Evolutionary conservation across 371 early-diverging fungal species (phyloP), one percentile per base, ranked within the genome.

Genomic region (Gilbertella persicaria): DNA sequence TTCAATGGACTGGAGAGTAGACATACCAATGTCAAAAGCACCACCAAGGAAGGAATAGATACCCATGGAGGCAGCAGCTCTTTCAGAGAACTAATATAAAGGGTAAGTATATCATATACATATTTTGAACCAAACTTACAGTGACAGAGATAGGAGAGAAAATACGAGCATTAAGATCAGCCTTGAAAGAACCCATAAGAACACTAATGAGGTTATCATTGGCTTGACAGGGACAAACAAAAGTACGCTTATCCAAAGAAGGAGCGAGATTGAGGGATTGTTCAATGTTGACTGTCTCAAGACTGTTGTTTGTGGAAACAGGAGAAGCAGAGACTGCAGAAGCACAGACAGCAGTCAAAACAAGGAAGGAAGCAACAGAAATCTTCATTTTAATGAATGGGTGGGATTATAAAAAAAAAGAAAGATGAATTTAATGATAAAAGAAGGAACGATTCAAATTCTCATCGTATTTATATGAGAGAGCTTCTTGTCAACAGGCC

Each of bases 361-460:
- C 28, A 28, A 45, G 16, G n/a, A 45, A 16, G 28, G 45, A 13
- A 45, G 45, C 25, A 28, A 25, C 17, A 28, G 45, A 9, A 28
- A 45, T 28, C n/a, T 28, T 24, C 45, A 45, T 42, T 20, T 20
- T 45, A 45, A 17, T 28, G 28, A 43, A 45, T 16, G 26, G 45
- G n/a, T n/a, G n/a, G n/a, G n/a, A n/a, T n/a, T n/a, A n/a, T n/a
- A n/a, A n/a, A n/a, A n/a, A n/a, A n/a, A 26, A 43, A 24, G 25
- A 45, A n/a, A 28, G 17, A 14, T 24, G n/a, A n/a, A n/a, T n/a
- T n/a, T n/a, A n/a, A 28, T 26, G 16, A 28, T 10, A 33, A 5
- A 33, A 13, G 13, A 9, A 33, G 10, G 13, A 13, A 33, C 8
- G 33, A 33, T 33, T 2, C 12, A 33, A 6, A 13, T 3, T 33